Base-by-base conservation (phyloP, 257 asterid genomes). In the Apocynum venetum region DNA sequence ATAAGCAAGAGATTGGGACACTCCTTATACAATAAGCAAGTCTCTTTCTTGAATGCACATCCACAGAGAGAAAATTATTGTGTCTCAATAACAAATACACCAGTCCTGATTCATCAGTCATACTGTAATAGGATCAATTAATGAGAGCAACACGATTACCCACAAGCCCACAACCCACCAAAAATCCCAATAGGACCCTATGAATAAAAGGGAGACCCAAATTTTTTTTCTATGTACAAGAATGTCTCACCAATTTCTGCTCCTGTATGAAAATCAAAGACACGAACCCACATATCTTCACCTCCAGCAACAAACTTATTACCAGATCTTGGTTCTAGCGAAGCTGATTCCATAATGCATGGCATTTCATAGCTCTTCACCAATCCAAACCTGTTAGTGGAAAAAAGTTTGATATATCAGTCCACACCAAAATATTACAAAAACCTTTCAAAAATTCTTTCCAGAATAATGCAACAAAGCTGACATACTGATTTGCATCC, bases 251-350 rank as follows among this genome's bases (percentile, higher is more conserved):
- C 99, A 31, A 96, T 81, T 89, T 93, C 97, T 48, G 75, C 90
- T 52, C 99, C 97, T 0, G 96, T 90, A 81, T 90, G 90, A 73
- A 96, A 96, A 88, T 96, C 97, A 60, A 89, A 93, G 43, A 90
- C 85, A 73, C 84, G 99, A 83, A 96, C 84, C 99, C 99, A 96
- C 98, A 93, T 83, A 86, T 96, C 99, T 88, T 93, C 98, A 78
- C 99, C 98, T 75, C 98, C 97, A 79, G 95, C 98, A 73, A 95
- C 80, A 85, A 92, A 95, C 87, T 86, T 95, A 79, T 92, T 89
- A 19, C 98, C 98, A 48, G 82, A 85, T 84, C 86, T 92, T 46
- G 98, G 98, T 79, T 95, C 98, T 86, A 95, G 72, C 4, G 98
- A 92, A 81, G 97, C 98, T 75, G 98, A 95, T 80, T 92, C 98